A percentile compares a stretch with the other conserved stretches of the same genome.
These are phyloP conservation scores for Ricinus communis DNA, from an alignment of 345 rosid species.

Conservation along the genomic window DNA sequence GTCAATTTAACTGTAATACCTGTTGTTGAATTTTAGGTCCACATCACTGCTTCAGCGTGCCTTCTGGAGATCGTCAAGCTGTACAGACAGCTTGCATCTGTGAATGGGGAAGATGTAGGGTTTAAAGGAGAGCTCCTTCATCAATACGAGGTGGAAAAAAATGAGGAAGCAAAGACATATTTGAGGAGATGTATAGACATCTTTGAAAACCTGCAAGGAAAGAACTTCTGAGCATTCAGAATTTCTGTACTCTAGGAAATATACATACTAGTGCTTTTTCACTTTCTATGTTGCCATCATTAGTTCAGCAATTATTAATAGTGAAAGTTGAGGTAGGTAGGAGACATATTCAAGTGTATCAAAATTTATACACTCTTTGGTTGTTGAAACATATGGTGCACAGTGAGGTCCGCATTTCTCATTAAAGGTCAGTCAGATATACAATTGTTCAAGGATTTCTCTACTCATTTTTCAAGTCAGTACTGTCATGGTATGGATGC, in stretches of 20 bases:
- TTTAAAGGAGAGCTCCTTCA: slow-evolving; percentile 55
- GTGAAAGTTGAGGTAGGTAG: too few species aligned
- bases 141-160: slow-evolving; percentile 69
- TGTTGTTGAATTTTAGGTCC: slow-evolving; percentile 49
- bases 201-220: slow-evolving; percentile 38
- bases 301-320: too few species aligned
- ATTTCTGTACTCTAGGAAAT: neutral
- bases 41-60: slow-evolving; percentile 76
- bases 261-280: neutral
- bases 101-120: slow-evolving; percentile 30
- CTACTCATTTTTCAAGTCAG: too few species aligned
- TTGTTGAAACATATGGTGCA: too few species aligned
- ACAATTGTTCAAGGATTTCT: too few species aligned
- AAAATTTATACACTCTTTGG: too few species aligned
- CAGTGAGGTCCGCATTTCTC: too few species aligned
- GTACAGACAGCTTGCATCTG: slow-evolving; percentile 35
- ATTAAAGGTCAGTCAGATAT: too few species aligned
- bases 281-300: too few species aligned
- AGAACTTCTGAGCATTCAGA: slow-evolving; percentile 17
- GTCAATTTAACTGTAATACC: neutral
- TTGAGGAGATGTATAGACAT: slow-evolving; percentile 58
- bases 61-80: slow-evolving; percentile 55
- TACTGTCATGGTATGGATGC: too few species aligned
- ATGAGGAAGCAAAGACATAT: slow-evolving; percentile 66
- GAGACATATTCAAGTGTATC: too few species aligned